phyloP scores from a whole-genome alignment of 495 filamentous ascomycete species.

The Aeminium ludgeri region DNA sequence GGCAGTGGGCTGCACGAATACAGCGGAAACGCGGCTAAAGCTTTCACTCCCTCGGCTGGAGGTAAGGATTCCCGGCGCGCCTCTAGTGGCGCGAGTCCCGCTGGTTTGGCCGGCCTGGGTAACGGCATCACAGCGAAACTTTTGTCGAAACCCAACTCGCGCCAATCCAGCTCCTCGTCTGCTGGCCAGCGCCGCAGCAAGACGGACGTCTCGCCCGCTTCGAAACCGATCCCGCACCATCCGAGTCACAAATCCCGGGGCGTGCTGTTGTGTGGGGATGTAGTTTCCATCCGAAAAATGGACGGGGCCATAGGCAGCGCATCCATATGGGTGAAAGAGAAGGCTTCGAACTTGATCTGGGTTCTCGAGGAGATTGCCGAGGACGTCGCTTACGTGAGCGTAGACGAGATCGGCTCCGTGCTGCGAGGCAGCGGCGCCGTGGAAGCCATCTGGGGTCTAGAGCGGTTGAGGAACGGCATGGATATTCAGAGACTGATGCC shows the following conservation, averaged over 20 bases:
- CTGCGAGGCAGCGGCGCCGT: constrained; percentile 48
- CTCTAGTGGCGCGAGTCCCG: too few relatives aligned
- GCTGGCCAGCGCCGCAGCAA: background rate
- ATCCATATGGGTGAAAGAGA: constrained; percentile 97
- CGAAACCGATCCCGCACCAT: constrained; percentile 24
- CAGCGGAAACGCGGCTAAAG: too few relatives aligned
- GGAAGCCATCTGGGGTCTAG: constrained; percentile 65
- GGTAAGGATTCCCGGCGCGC: too few relatives aligned
- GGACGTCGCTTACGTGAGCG: constrained; percentile 57
- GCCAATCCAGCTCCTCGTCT: too few relatives aligned
- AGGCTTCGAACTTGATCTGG: constrained; percentile 85
- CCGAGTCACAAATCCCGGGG: constrained; percentile 63
- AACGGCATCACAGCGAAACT: constrained; percentile 74
- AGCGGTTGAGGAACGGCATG: constrained; percentile 44
- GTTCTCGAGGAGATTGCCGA: constrained; percentile 95
- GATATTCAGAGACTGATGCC: constrained; percentile 63
- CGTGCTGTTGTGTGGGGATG: constrained; percentile 86
- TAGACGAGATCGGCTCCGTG: constrained; percentile 59
- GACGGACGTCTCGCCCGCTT: constrained; percentile 8
- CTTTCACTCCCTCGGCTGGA: too few relatives aligned
- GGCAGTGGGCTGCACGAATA: too few relatives aligned
- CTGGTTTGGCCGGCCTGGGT: constrained; percentile 32
- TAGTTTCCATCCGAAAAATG: constrained; percentile 89
- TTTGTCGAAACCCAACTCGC: constrained; percentile 51
- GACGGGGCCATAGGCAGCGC: constrained; percentile 83